Conservation (phyloP, 2,329 filamentous ascomycete genomes). For the Scolecobasidium constrictum region DNA sequence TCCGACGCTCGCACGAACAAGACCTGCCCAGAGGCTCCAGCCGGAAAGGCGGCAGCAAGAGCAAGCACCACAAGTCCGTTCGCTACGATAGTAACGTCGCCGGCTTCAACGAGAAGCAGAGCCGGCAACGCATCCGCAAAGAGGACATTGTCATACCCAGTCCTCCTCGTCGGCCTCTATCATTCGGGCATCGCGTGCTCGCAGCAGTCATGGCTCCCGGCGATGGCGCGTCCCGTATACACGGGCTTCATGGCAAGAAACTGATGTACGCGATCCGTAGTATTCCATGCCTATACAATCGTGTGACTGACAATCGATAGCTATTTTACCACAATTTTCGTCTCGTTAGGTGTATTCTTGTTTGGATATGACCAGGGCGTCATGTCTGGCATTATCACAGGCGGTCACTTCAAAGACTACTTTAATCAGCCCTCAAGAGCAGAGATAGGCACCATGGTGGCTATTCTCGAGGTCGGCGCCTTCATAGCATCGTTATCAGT, state of each 20-base stretch:
- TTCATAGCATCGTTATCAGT: slow-evolving; percentile 81
- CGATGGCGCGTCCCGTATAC: slow-evolving; percentile 58
- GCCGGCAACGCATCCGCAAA: slow-evolving; percentile 39
- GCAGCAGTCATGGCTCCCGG: slow-evolving; percentile 77
- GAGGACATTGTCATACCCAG: slow-evolving; percentile 77
- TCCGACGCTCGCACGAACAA: slow-evolving; percentile 55
- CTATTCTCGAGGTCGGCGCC: slow-evolving; percentile 88
- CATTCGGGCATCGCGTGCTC: slow-evolving; percentile 58
- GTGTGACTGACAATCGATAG: slow-evolving; percentile 35
- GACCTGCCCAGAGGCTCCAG: slow-evolving; percentile 37
- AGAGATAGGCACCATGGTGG: slow-evolving; percentile 93
- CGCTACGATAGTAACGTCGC: slow-evolving; percentile 49
- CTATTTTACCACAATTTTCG: slow-evolving; percentile 90
- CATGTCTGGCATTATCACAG: slow-evolving; percentile 69
- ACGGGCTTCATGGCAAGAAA: slow-evolving; percentile 92
- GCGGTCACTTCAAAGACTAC: slow-evolving; percentile 79
- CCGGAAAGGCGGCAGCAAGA: slow-evolving; percentile 12
- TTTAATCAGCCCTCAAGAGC: slow-evolving; percentile 81
- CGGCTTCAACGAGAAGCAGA: slow-evolving; percentile 31
- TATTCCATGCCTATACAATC: neutral
- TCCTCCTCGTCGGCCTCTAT: slow-evolving; percentile 51
- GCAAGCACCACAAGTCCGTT: slow-evolving; percentile 50
- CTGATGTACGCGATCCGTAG: slow-evolving; percentile 57
- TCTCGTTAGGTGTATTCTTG: slow-evolving; percentile 75
- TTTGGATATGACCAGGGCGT: slow-evolving; percentile 88